A percentile compares a stretch with the other conserved stretches of the same genome.
These are phyloP conservation scores for Leonotis leonurus DNA, from an alignment of 257 asterid genomes.

Conservation along the genomic window DNA sequence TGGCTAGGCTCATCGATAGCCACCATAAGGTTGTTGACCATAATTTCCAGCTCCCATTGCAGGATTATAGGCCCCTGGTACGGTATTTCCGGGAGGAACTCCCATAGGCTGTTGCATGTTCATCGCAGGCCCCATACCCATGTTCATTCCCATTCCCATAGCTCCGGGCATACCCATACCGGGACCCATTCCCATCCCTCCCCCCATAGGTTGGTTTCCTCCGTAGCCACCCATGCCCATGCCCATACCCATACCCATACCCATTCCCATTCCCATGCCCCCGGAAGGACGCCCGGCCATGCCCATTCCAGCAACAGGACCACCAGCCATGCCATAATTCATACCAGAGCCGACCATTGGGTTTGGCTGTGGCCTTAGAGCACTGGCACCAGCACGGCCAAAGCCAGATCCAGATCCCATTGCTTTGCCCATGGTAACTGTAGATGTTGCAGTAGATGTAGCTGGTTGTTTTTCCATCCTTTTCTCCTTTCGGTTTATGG, in stretches of 20 bases:
- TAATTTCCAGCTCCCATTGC: constrained; percentile 61
- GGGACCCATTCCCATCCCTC: constrained; percentile 12
- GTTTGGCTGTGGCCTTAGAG: constrained; percentile 54
- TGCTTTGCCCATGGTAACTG: constrained; percentile 86
- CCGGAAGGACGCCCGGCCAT: no score
- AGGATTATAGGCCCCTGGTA: constrained; percentile 63
- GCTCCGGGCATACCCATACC: constrained; percentile 1
- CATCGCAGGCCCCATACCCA: constrained; percentile 30
- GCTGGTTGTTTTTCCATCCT: constrained; percentile 94
- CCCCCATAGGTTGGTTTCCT: no score
- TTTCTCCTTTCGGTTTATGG: constrained; percentile 89
- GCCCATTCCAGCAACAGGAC: no score
- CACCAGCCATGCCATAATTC: constrained; percentile 36
- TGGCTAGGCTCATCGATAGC: constrained; percentile 44
- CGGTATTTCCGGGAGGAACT: constrained; percentile 44
- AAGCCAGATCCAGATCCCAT: constrained; percentile 98
- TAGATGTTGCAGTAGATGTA: constrained; percentile 49
- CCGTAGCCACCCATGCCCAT: constrained; percentile 34
- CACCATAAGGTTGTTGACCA: constrained; percentile 67
- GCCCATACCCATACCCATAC: no score
- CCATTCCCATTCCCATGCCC: constrained; percentile 38
- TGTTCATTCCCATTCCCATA: constrained; percentile 28
- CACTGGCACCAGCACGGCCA: constrained; percentile 78
- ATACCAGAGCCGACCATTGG: constrained; percentile 56
- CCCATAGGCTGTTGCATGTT: constrained; percentile 65